Conservation (phyloP, 1,284 basidiomycete species). For the Cystobasidium sp. region DNA sequence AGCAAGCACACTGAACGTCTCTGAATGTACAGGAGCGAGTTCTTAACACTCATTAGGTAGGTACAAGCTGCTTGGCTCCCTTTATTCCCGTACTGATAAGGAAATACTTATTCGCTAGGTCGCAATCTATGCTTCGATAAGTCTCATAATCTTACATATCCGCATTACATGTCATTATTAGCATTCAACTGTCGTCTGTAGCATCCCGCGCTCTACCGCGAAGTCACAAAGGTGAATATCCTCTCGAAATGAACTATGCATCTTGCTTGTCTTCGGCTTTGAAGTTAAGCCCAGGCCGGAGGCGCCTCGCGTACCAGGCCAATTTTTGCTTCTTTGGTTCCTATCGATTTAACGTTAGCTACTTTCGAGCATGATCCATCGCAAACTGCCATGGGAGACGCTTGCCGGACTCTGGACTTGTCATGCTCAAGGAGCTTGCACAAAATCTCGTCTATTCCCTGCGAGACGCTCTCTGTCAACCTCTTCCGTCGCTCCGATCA, state of each 20-base stretch:
- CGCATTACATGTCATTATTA: not conserved
- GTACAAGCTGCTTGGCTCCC: not conserved
- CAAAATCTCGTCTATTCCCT: not conserved
- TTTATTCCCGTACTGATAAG: not conserved
- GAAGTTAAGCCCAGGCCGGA: too few species aligned
- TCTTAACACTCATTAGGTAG: conserved; percentile 36
- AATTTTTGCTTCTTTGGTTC: not conserved
- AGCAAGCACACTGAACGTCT: not conserved
- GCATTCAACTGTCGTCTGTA: conserved; percentile 38
- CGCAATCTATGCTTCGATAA: conserved; percentile 32
- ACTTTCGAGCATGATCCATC: not conserved
- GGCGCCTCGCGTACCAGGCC: too few species aligned
- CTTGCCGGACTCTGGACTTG: not conserved
- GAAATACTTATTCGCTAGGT: not conserved
- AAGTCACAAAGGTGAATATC: not conserved
- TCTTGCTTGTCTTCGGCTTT: too few species aligned
- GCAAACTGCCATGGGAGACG: not conserved
- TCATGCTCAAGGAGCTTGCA: not conserved
- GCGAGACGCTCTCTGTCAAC: not conserved
- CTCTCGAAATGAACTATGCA: too few species aligned
- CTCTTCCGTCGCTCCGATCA: not conserved
- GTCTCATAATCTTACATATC: not conserved
- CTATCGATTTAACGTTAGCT: not conserved
- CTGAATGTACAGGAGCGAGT: conserved; percentile 15
- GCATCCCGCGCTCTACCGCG: conserved; percentile 36